Evolutionary conservation across 495 filamentous ascomycete species (phyloP), one percentile per base, ranked within the genome.

Genomic region (Trichoderma gamsii): DNA sequence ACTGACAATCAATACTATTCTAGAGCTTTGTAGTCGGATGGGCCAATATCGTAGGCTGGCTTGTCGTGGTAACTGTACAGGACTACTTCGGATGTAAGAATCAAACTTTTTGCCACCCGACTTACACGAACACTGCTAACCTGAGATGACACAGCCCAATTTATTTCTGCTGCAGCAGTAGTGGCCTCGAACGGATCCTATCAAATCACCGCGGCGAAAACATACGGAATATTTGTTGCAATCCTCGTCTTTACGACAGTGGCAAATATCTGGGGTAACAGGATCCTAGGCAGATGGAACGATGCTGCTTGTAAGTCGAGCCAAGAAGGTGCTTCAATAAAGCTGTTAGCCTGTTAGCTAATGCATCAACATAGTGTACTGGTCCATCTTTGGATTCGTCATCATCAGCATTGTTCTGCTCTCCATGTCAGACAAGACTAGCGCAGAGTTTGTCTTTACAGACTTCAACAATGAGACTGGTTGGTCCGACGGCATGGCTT

Each of bases 401-500:
- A 67, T 77, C 25, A 79, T 80, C 63, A 77, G 75, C 64, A 71
- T 80, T 61, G 74, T 80, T 9, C 69, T 78, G 32, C 75, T 78
- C 23, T 70, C 77, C 13, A 76, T 73, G 4, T 75, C 74, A 2
- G 69, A 73, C 16, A 77, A 79, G 68, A 74, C 76, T n/a, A 71
- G 69, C 41, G 76, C 73, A 12, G 65, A 61, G 2, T 86, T 84
- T 68, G 86, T 85, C 0, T 88, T 88, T 70, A 78, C 82, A 4
- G 72, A 77, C 2, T 89, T 87, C 77, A 80, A 81, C 61, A 89
- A 89, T 73, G 75, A 84, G 69, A 88, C 86, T 6, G 86, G 86
- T 27, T 89, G 87, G 87, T 76, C 80, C 49, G 81, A 87, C 69
- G 87, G 87, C 7, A 81, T 88, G 23, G 82, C 84, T 3, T 89